Base-by-base conservation (phyloP, 129 eudicot species). In the Solidago caesia region DNA sequence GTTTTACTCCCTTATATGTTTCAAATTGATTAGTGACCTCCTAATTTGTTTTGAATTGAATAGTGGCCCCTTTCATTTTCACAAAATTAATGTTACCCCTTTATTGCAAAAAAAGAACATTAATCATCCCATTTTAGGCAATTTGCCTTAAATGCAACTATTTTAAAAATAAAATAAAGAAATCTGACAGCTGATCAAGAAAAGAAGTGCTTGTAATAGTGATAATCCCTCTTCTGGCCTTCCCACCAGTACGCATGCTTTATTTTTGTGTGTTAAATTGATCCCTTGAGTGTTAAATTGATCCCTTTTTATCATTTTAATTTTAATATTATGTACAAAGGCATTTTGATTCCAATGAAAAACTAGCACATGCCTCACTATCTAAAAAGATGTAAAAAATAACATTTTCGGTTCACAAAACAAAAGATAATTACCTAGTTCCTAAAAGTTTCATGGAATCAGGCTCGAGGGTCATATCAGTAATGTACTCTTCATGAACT, bases 401-500 rank as follows among this genome's bases (percentile, higher is more conserved):
- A 72, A 43, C 27, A 57, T 43, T 43, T 57, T 57, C 55, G 76
- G 44, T 72, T 21, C 64, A 48, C 41, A 39, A 33, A 41, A 21
- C 44, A 3, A 5, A 48, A 48, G 9, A 48, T 8, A 48, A 25
- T 57, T 88, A 95, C 99, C 99, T 95, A 55, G 99, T 85, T 67
- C 84, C 96, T 68, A 95, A 65, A 5, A 95, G 88, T 82, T 87
- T 91, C 93, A 78, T 85, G 77, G 94, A 85, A 77, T 91, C 99
- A 21, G 97, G 81, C 39, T 94, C 99, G 78, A 85, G 84, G 75
- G 99, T 89, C 69, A 95, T 91, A 78, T 95, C 99, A 77, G 99
- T 88, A 75, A 95, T 87, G 81, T 88, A 95, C 70, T 95, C 99
- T 77, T 89, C 96, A 39, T 95, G 99, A 60, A 80, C 94, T 71